phyloP scores from a whole-genome alignment of 805 yeast genomes.

The Hyphopichia homilentoma region DNA sequence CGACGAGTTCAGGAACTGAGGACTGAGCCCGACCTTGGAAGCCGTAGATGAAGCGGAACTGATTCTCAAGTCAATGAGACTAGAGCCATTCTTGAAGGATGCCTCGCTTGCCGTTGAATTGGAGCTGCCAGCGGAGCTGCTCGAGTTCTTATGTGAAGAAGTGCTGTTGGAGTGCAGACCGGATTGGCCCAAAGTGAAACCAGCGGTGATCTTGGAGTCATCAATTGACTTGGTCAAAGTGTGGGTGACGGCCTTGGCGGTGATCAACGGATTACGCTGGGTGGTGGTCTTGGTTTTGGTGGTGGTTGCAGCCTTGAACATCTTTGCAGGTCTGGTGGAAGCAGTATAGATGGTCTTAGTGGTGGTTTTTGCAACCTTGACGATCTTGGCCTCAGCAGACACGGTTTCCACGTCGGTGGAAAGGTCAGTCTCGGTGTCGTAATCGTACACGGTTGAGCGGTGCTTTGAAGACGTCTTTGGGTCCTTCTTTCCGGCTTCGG shows the following conservation, averaged over 20 bases:
- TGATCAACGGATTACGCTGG: slow-evolving; percentile 24
- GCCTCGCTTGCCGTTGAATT: not conserved
- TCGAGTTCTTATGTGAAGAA: not conserved
- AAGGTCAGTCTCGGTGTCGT: slow-evolving; percentile 12
- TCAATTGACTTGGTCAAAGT: slow-evolving; percentile 21
- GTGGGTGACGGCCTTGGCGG: slow-evolving; percentile 20
- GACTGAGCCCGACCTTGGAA: not conserved
- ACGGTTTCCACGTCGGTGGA: slow-evolving; percentile 1
- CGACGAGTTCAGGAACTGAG: not conserved
- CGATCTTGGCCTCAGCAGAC: slow-evolving; percentile 7
- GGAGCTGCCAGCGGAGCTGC: slow-evolving; percentile 1
- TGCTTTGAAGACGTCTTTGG: not conserved
- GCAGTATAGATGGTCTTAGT: slow-evolving; percentile 22
- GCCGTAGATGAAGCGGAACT: slow-evolving; percentile 1
- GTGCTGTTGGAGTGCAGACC: not conserved
- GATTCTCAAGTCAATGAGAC: slow-evolving; percentile 1
- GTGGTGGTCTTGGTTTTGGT: slow-evolving; percentile 18
- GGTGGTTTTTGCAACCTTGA: slow-evolving; percentile 23
- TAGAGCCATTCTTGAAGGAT: not conserved
- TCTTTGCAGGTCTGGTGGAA: slow-evolving; percentile 19
- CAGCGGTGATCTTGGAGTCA: slow-evolving; percentile 14
- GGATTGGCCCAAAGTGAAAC: slow-evolving; percentile 8
- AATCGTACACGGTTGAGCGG: slow-evolving; percentile 12
- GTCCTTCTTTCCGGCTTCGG: no score
- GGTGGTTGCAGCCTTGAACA: slow-evolving; percentile 17